A percentile compares a stretch with the other conserved stretches of the same genome.
Evolutionary conservation across 768 basidiomycete genomes (phyloP).

Genomic region (Agrocybe praecox): DNA sequence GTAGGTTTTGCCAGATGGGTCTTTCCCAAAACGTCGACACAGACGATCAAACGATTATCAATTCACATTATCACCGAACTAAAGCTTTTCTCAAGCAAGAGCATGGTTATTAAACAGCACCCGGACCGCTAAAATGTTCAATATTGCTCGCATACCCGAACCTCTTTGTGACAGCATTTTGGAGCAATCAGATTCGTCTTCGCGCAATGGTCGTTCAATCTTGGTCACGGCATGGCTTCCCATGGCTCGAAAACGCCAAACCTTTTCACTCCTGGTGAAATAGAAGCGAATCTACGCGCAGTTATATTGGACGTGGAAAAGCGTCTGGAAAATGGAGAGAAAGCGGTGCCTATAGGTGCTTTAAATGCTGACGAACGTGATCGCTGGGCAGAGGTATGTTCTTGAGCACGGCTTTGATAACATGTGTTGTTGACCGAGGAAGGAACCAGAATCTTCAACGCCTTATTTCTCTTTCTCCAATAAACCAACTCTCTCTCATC

Average conservation of each 20-base stretch:
- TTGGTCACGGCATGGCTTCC: constrained; percentile 58
- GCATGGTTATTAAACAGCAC: constrained; percentile 66
- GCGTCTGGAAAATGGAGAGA: constrained; percentile 54
- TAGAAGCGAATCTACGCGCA: constrained; percentile 46
- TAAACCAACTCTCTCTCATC: constrained; percentile 62
- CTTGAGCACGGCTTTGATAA: not conserved
- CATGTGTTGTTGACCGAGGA: not conserved
- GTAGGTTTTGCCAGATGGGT: no score
- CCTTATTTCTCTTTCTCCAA: constrained; percentile 66
- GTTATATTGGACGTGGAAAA: constrained; percentile 59
- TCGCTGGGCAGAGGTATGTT: constrained; percentile 72
- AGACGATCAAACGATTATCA: no score
- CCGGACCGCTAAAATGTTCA: constrained; percentile 73
- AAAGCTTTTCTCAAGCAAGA: constrained; percentile 39
- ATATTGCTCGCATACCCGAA: constrained; percentile 75
- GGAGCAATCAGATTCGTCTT: constrained; percentile 41
- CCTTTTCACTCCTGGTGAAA: constrained; percentile 37
- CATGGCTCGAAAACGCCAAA: constrained; percentile 23
- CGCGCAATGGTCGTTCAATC: constrained; percentile 57
- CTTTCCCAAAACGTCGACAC: no score
- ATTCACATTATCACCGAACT: no score
- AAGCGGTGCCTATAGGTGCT: constrained; percentile 62
- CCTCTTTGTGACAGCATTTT: constrained; percentile 66
- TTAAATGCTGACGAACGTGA: constrained; percentile 84
- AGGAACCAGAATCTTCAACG: constrained; percentile 65